These are phyloP conservation scores for Cladophialophora bantiana DNA, from an alignment of 2,329 filamentous ascomycete genomes.

Conservation along the genomic window DNA sequence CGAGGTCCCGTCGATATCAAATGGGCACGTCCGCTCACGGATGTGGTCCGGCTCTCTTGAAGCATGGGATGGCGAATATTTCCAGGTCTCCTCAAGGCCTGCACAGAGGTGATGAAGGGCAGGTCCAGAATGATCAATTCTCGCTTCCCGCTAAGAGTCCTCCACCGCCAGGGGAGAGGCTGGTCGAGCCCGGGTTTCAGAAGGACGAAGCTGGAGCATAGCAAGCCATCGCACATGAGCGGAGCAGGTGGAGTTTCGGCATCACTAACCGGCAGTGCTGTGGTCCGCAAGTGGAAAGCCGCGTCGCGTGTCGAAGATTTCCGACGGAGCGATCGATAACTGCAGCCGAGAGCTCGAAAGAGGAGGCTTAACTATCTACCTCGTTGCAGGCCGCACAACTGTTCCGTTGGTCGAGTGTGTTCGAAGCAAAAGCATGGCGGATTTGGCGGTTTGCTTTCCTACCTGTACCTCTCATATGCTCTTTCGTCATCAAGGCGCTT, in stretches of 20 bases:
- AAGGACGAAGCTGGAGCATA: not conserved
- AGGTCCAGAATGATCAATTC: not conserved
- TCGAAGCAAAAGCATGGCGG: not conserved
- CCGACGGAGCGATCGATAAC: not conserved
- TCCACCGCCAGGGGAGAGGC: not conserved
- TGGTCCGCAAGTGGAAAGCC: not conserved
- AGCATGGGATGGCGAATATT: not conserved
- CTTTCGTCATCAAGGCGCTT: slow-evolving; percentile 71
- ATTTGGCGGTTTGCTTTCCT: not conserved
- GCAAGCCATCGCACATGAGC: not conserved
- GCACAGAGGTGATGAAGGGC: not conserved
- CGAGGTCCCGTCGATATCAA: not conserved
- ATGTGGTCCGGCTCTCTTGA: not conserved
- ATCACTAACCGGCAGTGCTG: not conserved
- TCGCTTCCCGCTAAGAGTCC: not conserved
- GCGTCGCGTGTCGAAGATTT: not conserved
- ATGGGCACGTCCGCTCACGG: not conserved
- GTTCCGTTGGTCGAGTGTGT: not conserved
- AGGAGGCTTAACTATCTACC: not conserved
- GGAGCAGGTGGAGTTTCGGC: not conserved
- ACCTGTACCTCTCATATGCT: slow-evolving; percentile 59
- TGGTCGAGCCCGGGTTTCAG: not conserved
- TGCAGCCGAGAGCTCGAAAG: not conserved
- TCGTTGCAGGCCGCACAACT: not conserved
- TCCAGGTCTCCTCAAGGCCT: not conserved